Conservation (phyloP, 2,329 filamentous ascomycete genomes). For the Arachnopeziza araneosa region DNA sequence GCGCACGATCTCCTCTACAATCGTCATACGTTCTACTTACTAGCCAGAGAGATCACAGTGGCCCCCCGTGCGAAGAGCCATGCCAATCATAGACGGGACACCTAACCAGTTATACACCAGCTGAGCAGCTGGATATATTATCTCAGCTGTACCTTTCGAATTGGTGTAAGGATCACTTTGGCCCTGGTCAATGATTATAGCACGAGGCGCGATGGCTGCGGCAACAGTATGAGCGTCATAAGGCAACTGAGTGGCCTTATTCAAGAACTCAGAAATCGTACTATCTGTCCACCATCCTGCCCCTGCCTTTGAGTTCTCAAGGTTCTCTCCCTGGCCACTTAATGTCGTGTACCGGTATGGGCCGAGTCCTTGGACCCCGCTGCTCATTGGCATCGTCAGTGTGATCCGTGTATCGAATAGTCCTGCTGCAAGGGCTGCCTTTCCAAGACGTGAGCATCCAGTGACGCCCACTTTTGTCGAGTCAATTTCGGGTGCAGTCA, state of each 20-base stretch:
- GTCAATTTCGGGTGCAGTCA: constrained; percentile 34
- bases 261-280: constrained; percentile 32
- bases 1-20: background rate
- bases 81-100: constrained; percentile 34
- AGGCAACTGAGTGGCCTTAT: constrained; percentile 28
- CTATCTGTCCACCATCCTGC: constrained; percentile 32
- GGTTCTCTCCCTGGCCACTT: constrained; percentile 36
- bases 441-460: constrained; percentile 33
- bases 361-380: constrained; percentile 32
- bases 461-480: constrained; percentile 31
- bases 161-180: constrained; percentile 42
- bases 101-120: constrained; percentile 32
- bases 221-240: constrained; percentile 34
- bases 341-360: constrained; percentile 36
- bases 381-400: constrained; percentile 33
- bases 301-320: constrained; percentile 37
- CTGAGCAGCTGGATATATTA: constrained; percentile 32
- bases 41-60: constrained; percentile 46
- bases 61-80: constrained; percentile 41
- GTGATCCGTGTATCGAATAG: constrained; percentile 33
- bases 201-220: constrained; percentile 31
- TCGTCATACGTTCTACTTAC: constrained; percentile 28
- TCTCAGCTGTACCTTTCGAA: constrained; percentile 40
- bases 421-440: constrained; percentile 32
- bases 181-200: constrained; percentile 31